phyloP scores from a whole-genome alignment of 164 flowering plant species.

The Echeveria elegans region DNA sequence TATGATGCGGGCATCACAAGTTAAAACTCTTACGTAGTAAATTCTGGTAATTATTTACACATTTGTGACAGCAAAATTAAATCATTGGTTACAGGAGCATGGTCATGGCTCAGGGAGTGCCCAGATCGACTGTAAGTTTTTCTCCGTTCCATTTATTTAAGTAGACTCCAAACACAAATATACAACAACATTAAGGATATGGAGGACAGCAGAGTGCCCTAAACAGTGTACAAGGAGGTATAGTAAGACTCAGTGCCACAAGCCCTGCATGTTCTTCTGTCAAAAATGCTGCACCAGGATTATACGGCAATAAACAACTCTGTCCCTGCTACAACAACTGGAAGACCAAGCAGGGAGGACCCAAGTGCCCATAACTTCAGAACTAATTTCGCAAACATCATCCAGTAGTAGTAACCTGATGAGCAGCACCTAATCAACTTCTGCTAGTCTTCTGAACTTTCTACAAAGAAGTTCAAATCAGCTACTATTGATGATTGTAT shows the following conservation, averaged over 20 bases:
- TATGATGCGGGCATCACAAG: neutral
- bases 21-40: neutral
- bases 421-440: neutral
- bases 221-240: conserved; percentile 2
- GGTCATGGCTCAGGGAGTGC: conserved; percentile 1
- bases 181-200: too few relatives aligned
- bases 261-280: conserved; percentile 1
- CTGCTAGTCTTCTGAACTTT: too few relatives aligned
- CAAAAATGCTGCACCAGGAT: conserved; percentile 4
- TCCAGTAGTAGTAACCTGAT: neutral
- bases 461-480: too few relatives aligned
- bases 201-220: neutral
- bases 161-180: too few relatives aligned
- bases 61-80: neutral
- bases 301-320: neutral
- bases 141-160: neutral
- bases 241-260: conserved; percentile 2
- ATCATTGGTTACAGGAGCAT: neutral
- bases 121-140: conserved; percentile 1
- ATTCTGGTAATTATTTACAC: neutral
- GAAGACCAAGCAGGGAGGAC: conserved; percentile 8
- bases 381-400: neutral
- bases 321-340: conserved; percentile 2
- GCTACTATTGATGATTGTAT: too few relatives aligned
- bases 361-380: neutral